These are phyloP conservation scores for Coniferiporia sulphurascens DNA, from an alignment of 1,284 basidiomycete genomes.

Conservation along the genomic window DNA sequence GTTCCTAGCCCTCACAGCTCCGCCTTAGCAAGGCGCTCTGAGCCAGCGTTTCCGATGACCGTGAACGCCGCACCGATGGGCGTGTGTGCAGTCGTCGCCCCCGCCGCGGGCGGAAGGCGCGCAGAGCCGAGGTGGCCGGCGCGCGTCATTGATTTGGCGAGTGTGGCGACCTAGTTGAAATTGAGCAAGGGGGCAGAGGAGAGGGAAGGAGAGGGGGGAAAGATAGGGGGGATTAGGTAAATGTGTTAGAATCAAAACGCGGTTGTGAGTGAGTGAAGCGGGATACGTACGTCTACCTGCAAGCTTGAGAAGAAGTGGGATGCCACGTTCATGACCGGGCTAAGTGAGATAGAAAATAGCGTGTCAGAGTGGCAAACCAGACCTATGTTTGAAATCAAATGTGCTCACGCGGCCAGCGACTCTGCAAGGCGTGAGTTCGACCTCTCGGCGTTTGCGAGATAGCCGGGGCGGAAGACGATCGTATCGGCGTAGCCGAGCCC, in stretches of 20 bases:
- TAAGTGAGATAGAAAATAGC: neutral
- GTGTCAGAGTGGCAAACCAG: neutral
- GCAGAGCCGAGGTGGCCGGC: slow-evolving; percentile 23
- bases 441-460: slow-evolving; percentile 25
- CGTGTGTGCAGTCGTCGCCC: slow-evolving; percentile 16
- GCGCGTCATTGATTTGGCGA: slow-evolving; percentile 21
- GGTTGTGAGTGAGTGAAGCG: neutral
- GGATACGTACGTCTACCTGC: slow-evolving; percentile 15
- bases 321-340: slow-evolving; percentile 1
- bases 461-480: slow-evolving; percentile 34
- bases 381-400: neutral
- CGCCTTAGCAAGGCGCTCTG: neutral
- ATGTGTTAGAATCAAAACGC: too few species aligned
- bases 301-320: slow-evolving; percentile 13
- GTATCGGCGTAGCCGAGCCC: slow-evolving; percentile 31
- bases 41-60: slow-evolving; percentile 22
- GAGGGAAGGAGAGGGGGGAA: neutral
- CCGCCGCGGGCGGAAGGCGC: slow-evolving; percentile 19
- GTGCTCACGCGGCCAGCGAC: slow-evolving; percentile 21
- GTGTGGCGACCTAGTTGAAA: slow-evolving; percentile 14
- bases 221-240: neutral
- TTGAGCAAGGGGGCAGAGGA: neutral
- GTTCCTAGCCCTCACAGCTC: too few species aligned
- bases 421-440: slow-evolving; percentile 22
- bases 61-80: slow-evolving; percentile 21